Evolutionary conservation across 2,329 filamentous ascomycete genomes (phyloP).

Genomic region (Coniochaeta ligniaria): DNA sequence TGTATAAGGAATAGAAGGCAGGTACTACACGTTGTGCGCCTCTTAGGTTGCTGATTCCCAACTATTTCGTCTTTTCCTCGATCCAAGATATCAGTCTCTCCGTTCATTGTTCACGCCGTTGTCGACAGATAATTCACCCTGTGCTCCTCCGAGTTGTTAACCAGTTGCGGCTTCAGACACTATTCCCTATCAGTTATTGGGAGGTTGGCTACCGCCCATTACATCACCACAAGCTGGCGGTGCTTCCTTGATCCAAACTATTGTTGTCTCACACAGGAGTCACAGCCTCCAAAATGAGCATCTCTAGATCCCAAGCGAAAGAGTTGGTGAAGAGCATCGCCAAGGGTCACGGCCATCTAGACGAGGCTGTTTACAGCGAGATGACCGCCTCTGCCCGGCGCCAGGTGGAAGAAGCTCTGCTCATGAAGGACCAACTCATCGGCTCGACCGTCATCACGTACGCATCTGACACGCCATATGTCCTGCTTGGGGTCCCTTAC

Average conservation of each 20-base stretch:
- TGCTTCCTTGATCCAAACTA: background rate
- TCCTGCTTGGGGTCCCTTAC: background rate
- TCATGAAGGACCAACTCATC: slow-evolving; percentile 11
- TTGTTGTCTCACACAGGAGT: background rate
- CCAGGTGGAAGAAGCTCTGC: slow-evolving; percentile 9
- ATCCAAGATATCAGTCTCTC: background rate
- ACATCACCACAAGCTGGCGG: background rate
- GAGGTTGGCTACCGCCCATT: too few relatives aligned
- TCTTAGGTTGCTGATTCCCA: background rate
- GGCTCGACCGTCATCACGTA: slow-evolving; percentile 16
- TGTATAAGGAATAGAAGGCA: too few relatives aligned
- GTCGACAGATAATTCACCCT: too few relatives aligned
- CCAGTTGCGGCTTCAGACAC: background rate
- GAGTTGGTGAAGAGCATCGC: slow-evolving; percentile 4
- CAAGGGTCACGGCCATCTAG: slow-evolving; percentile 14
- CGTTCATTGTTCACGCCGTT: too few relatives aligned
- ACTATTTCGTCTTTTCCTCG: background rate
- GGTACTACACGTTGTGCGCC: too few relatives aligned
- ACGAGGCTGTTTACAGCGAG: slow-evolving; percentile 5
- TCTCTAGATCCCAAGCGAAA: background rate
- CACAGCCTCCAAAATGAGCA: background rate
- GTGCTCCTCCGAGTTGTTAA: background rate
- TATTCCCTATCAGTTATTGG: too few relatives aligned
- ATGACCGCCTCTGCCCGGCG: slow-evolving; percentile 6
- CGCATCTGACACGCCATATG: background rate